Percentiles rank a stretch among this genome's conserved stretches.
These are phyloP conservation scores for Malassezia furfur DNA, from an alignment of 1,284 basidiomycete genomes.

Conservation along the genomic window DNA sequence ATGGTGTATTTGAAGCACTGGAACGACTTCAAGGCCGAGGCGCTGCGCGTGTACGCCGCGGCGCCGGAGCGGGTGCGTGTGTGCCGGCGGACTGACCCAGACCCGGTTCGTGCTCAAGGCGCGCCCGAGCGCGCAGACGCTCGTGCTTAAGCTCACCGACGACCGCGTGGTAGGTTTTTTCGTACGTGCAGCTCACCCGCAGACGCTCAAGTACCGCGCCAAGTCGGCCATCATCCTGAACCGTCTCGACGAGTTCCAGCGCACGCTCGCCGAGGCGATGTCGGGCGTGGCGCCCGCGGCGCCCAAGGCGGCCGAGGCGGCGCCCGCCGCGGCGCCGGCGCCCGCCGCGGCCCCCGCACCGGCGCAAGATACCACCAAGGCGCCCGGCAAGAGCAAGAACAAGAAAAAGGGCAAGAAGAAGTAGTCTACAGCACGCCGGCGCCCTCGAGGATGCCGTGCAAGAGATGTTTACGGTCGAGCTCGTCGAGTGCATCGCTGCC, in stretches of 20 bases:
- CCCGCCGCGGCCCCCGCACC: not conserved
- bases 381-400: slow-evolving; percentile 6
- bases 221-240: slow-evolving; percentile 84
- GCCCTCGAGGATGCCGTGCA: slow-evolving; percentile 8
- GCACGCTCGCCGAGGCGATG: slow-evolving; percentile 70
- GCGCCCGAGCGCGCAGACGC: slow-evolving; percentile 9
- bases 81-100: not conserved
- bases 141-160: slow-evolving; percentile 12
- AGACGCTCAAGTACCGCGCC: slow-evolving; percentile 74
- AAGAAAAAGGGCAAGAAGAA: slow-evolving; percentile 19
- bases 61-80: slow-evolving; percentile 9
- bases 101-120: slow-evolving; percentile 14
- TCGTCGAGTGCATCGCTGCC: slow-evolving; percentile 11
- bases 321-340: not conserved
- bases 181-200: slow-evolving; percentile 1
- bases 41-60: slow-evolving; percentile 6
- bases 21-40: slow-evolving; percentile 14
- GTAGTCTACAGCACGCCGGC: slow-evolving; percentile 11
- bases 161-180: not conserved
- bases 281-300: slow-evolving; percentile 7
- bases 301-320: not conserved
- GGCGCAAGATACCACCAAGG: not conserved
- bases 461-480: slow-evolving; percentile 6
- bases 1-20: slow-evolving; percentile 19
- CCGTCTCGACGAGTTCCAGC: slow-evolving; percentile 81